Evolutionary conservation across 352 stramenopile genomes (phyloP), one percentile per base, ranked within the genome.

Genomic region (Phytophthora tubulina): DNA sequence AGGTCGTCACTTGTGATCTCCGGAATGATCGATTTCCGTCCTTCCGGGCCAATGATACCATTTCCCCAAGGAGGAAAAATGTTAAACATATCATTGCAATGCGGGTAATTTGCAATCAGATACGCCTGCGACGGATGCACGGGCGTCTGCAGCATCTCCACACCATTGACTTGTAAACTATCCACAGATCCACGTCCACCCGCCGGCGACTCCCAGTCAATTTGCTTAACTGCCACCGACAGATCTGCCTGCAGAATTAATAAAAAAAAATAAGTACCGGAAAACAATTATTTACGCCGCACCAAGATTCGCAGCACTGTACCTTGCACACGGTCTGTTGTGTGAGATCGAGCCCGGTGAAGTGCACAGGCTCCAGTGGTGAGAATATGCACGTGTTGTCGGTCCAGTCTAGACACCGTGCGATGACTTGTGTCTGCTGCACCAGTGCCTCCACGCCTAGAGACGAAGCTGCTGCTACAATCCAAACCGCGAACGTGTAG

Each of bases 11-110:
- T 70, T 3, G 75, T 83, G 55, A 96, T 76, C 58, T 86, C 42
- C 15, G 81, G 53, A 17, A 88, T 81, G 53, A 96, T 92, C 5
- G 89, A 94, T 32, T 82, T 82, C 39, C 83, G 83, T 50, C 80
- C 86, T 45, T 76, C 73, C 13, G 73, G 73, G 15, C 84, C 84
- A 64, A 94, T 81, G 38, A 93, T 83, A 13, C 84, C 86, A 71
- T 96, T 96, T 14, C 83, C 84, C 57, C 80, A 92, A 2, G 89
- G 89, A 35, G 89, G 84, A 17, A 96, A 90, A 46, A 96, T 75
- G 52, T 91, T 93, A 64, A 86, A 96, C 82, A 94, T 91, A 61
- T 96, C 89, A 62, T 92, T 86, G 67, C 89, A 96, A 55, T 96
- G 87, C 36, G 89, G 89, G 56, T 96, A 96, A 64, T 96, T 91